phyloP scores from a whole-genome alignment of 148 eudicot genomes.

The Pouteria glomerata region DNA sequence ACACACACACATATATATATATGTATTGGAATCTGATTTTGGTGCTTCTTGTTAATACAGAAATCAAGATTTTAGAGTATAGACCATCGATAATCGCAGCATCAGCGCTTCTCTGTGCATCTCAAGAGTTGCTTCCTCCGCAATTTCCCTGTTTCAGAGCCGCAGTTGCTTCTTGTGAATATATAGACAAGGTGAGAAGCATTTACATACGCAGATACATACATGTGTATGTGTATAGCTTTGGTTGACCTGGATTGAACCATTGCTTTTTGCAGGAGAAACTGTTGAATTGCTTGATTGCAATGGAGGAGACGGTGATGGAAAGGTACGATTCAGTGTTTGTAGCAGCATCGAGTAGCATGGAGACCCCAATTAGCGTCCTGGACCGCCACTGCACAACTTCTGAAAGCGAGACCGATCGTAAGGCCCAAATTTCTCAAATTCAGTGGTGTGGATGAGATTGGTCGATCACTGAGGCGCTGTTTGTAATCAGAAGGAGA shows the following conservation, averaged over 20 bases:
- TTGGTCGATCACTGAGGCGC: not conserved
- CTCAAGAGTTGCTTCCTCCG: constrained; percentile 24
- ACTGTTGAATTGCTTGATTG: constrained; percentile 11
- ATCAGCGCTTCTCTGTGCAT: constrained; percentile 29
- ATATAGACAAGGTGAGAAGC: constrained; percentile 20
- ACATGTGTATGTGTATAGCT: not conserved
- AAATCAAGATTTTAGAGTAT: constrained; percentile 20
- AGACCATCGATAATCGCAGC: constrained; percentile 33
- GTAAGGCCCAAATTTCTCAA: not conserved
- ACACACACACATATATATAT: not conserved
- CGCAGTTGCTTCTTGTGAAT: constrained; percentile 17
- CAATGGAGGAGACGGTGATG: constrained; percentile 9
- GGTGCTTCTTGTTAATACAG: constrained; percentile 8
- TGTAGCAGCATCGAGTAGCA: not conserved
- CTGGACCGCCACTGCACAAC: constrained; percentile 18
- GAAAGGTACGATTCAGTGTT: constrained; percentile 4
- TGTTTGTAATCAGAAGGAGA: not conserved
- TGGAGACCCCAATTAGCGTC: constrained; percentile 12
- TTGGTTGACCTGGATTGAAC: not conserved
- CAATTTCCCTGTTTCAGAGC: constrained; percentile 17
- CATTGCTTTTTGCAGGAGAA: constrained; percentile 18
- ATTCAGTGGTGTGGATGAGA: not conserved
- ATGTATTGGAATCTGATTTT: not conserved
- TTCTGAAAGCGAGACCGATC: constrained; percentile 5
- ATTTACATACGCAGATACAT: not conserved